These are phyloP conservation scores for Tolypocladium ovalisporum DNA, from an alignment of 2,329 filamentous ascomycete genomes.

Conservation along the genomic window DNA sequence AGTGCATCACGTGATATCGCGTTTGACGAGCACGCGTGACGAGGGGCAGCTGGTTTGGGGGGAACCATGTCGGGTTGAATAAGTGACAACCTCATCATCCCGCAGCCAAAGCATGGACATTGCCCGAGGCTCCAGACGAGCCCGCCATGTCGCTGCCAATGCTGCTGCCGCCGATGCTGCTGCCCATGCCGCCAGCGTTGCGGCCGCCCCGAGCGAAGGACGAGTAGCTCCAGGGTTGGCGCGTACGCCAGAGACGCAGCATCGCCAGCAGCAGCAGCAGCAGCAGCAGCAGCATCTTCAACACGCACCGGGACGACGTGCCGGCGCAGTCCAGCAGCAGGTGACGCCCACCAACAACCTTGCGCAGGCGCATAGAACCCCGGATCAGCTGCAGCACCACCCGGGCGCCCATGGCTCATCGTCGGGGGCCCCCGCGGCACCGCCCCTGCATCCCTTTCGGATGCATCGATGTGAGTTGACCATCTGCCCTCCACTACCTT, in stretches of 20 bases:
- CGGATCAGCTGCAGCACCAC: slow-evolving; percentile 12
- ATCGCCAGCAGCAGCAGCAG: slow-evolving; percentile 1
- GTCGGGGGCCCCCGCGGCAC: slow-evolving; percentile 9
- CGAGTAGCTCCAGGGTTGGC: background rate
- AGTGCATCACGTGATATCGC: background rate
- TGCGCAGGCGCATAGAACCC: background rate
- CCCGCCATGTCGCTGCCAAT: slow-evolving; percentile 17
- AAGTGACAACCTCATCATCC: background rate
- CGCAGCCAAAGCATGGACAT: slow-evolving; percentile 14
- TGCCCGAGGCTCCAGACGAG: slow-evolving; percentile 17
- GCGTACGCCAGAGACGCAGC: background rate
- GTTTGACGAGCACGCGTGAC: background rate
- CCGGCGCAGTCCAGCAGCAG: background rate
- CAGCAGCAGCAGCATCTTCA: slow-evolving; percentile 7
- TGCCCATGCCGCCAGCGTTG: background rate
- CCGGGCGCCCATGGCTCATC: slow-evolving; percentile 10
- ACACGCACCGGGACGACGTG: background rate
- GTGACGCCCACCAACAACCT: slow-evolving; percentile 4
- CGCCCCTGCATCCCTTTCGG: slow-evolving; percentile 24
- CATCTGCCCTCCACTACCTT: too few species aligned
- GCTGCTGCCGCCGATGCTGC: slow-evolving; percentile 6
- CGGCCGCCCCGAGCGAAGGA: background rate
- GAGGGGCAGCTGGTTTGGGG: background rate
- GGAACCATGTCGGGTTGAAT: background rate
- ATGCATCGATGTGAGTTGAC: slow-evolving; percentile 24